Evolutionary conservation across 2,329 filamentous ascomycete genomes (phyloP), one percentile per base, ranked within the genome.

Genomic region (Helminthosporium solani): DNA sequence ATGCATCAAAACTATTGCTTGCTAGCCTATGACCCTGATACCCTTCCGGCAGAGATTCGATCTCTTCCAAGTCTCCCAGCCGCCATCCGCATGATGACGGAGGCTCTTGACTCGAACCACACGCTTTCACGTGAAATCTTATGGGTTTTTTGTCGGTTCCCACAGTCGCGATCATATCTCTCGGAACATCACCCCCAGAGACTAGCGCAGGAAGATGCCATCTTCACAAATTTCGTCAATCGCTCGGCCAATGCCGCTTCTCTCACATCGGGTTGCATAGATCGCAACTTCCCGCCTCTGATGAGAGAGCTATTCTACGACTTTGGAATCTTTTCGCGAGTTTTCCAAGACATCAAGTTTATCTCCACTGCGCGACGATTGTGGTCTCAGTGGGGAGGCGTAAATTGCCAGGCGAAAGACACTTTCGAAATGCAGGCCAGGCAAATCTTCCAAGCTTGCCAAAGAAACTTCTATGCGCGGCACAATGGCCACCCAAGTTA

Each of bases 261-360:
- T 1, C 19, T 67, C 14, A 56, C 33, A 39, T 9, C 20, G 2
- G 18, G 5, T 27, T 73, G 52, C 52, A 46, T 44, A 33, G 30
- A 40, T 27, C 60, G 47, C 54, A 50, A 52, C 2, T 79, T 75
- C 53, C 83, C 83, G 3, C 78, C 82, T 4, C 66, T 83, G n/a
- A 74, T 80, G 27, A 72, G 75, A 42, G 83, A 86, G 55, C 66
- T 87, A 21, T 61, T 73, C 3, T 59, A 63, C n/a, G 54, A 65
- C 11, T 71, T 86, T 28, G 59, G 63, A 5, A 61, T 85, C 11
- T 61, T 60, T 7, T 86, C 83, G 0, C 60, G 69, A 0, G 70
- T 76, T 1, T 65, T 87, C 6, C 79, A 83, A 54, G 65, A 63
- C 1, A 76, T 82, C 21, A 65, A 82, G 2, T 85, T 84, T 56